Evolutionary conservation across 1,284 basidiomycete genomes (phyloP).

Genomic region (Phellopilus nigrolimitatus): DNA sequence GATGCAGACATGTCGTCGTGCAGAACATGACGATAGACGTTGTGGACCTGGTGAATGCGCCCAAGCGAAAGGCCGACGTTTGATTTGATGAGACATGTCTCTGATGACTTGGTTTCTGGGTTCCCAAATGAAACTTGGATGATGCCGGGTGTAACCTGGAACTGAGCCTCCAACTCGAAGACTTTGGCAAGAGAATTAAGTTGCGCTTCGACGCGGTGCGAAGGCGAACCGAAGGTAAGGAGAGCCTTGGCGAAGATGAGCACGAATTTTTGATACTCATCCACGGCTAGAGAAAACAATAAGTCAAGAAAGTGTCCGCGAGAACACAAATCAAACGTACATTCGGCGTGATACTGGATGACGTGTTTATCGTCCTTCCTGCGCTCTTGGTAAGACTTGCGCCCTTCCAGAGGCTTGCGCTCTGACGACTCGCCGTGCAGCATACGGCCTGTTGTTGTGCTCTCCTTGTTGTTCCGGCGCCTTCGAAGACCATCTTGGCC

Average conservation of each 20-base stretch:
- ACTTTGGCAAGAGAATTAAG: constrained; percentile 52
- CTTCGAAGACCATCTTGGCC: constrained; percentile 3
- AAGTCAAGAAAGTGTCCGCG: not conserved
- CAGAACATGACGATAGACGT: constrained; percentile 73
- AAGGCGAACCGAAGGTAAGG: constrained; percentile 79
- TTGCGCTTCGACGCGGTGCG: constrained; percentile 82
- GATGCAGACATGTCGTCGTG: constrained; percentile 67
- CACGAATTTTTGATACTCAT: constrained; percentile 69
- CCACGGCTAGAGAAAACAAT: constrained; percentile 44
- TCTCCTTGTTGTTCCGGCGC: constrained; percentile 2
- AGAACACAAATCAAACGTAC: constrained; percentile 20
- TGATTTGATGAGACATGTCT: constrained; percentile 77
- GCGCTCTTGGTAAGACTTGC: constrained; percentile 14
- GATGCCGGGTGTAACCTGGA: constrained; percentile 77
- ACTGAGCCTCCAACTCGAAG: constrained; percentile 59
- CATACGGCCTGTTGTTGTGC: not conserved
- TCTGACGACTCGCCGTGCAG: not conserved
- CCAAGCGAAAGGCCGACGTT: constrained; percentile 70
- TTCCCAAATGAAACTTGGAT: constrained; percentile 76
- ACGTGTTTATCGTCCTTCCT: constrained; percentile 16
- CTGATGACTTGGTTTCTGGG: constrained; percentile 49
- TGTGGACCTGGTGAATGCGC: constrained; percentile 66
- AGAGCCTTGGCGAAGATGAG: constrained; percentile 78
- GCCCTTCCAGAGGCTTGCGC: not conserved
- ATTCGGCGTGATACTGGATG: constrained; percentile 14